Conservation (phyloP, 345 rosid species). For the Trapa incisa region DNA sequence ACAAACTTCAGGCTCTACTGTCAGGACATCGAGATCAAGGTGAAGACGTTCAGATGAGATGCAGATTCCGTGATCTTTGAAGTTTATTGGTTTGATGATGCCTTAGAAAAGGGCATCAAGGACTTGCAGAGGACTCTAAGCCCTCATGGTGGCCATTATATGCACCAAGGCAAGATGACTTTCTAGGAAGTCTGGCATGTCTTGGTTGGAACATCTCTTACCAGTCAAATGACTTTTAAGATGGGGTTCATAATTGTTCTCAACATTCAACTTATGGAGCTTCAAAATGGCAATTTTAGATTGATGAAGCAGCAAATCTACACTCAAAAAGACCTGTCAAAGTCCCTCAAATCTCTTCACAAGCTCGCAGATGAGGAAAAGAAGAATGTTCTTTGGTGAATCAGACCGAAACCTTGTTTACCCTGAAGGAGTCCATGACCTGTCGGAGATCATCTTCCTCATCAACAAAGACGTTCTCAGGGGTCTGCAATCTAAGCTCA, state of each 20-base stretch:
- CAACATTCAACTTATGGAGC: background rate
- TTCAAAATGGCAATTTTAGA: background rate
- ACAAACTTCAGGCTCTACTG: background rate
- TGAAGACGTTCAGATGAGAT: too few species aligned
- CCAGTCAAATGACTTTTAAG: background rate
- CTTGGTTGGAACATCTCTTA: background rate
- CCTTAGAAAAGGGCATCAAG: slow-evolving; percentile 27
- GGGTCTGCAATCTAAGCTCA: slow-evolving; percentile 79
- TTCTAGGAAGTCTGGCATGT: background rate
- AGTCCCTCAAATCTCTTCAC: background rate
- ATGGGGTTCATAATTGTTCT: background rate
- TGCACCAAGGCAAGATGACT: background rate
- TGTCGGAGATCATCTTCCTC: slow-evolving; percentile 75
- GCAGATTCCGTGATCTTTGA: too few species aligned
- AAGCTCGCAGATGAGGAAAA: background rate
- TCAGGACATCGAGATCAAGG: too few species aligned
- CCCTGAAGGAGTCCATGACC: slow-evolving; percentile 88
- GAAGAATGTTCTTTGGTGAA: background rate
- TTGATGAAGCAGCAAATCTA: background rate
- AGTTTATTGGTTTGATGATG: too few species aligned
- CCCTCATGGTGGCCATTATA: slow-evolving; percentile 16
- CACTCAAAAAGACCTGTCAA: background rate
- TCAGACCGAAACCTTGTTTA: slow-evolving; percentile 37
- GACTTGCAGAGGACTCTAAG: slow-evolving; percentile 76
- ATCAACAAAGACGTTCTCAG: slow-evolving; percentile 68